phyloP scores from a whole-genome alignment of 2,329 filamentous ascomycete species.

The Alternaria conjuncta region DNA sequence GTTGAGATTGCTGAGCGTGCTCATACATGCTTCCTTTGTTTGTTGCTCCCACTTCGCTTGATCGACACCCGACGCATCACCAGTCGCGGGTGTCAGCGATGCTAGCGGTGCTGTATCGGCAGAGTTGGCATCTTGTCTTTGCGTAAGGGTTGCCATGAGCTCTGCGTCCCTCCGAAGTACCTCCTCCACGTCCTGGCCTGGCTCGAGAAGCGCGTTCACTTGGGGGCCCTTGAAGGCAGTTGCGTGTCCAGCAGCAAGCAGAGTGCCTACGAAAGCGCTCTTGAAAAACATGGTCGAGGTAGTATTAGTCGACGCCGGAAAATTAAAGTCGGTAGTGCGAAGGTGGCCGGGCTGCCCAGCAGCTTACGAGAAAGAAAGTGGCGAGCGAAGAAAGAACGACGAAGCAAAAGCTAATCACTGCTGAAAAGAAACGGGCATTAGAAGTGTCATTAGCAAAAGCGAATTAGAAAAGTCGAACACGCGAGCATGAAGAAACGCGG shows the following conservation, averaged over 20 bases:
- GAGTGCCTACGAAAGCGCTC: constrained; percentile 34
- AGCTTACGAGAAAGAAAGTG: constrained; percentile 42
- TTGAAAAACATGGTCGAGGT: constrained; percentile 41
- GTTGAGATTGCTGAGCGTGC: constrained; percentile 62
- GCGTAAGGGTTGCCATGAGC: constrained; percentile 45
- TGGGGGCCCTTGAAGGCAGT: constrained; percentile 33
- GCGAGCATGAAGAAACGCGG: constrained; percentile 21
- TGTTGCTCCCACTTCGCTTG: constrained; percentile 46
- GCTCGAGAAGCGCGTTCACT: constrained; percentile 37
- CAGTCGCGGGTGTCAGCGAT: constrained; percentile 42
- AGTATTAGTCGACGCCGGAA: constrained; percentile 39
- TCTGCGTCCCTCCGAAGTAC: constrained; percentile 42
- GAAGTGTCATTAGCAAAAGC: constrained; percentile 36
- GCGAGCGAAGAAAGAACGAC: constrained; percentile 39
- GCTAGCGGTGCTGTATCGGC: constrained; percentile 37
- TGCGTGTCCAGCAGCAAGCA: constrained; percentile 44
- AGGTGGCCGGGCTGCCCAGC: constrained; percentile 44
- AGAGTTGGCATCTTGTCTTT: constrained; percentile 42
- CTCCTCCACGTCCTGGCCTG: constrained; percentile 40
- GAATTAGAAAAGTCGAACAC: constrained; percentile 34
- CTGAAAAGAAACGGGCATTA: constrained; percentile 38
- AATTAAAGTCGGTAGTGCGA: constrained; percentile 44
- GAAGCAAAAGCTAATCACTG: constrained; percentile 28
- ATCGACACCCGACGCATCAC: constrained; percentile 42
- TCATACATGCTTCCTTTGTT: constrained; percentile 63